Base-by-base conservation (phyloP, 2,329 filamentous ascomycete species). In the Trichoderma aggressivum region DNA sequence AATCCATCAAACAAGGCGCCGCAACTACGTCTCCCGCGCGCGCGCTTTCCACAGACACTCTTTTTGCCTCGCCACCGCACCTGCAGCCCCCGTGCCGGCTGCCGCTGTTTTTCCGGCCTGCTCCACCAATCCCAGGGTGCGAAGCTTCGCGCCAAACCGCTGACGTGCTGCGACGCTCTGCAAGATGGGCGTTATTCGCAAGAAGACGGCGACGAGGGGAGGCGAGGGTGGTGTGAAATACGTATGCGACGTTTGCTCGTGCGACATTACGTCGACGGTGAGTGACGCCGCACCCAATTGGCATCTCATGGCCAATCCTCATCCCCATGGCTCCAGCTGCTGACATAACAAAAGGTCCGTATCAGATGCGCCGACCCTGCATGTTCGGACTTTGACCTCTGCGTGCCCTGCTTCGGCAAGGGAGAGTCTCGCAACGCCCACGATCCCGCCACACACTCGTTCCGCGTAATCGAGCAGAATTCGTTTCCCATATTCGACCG, bases 211-310 rank as follows among this genome's bases (percentile, higher is more conserved):
- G 75, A 90, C 91, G 70, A 88, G 93, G 78, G 93, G 93, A 74
- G 94, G 92, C 65, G 94, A 98, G 80, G 94, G 92, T 61, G 93
- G 93, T 74, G 92, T 94, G 36, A 98, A 98, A 81, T 99, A 97
- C 81, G 94, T 98, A 75, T 99, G 96, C 85, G 97, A 99, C 81
- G 91, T 97, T 72, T 99, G 96, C 81, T 97, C 94, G 58, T 93
- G 93, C 71, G 96, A 99, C 81, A 97, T 99, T 76, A 99, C 96
- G 60, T 96, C 94, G 6, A 99, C 96, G 60, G 96, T 97, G 87
- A 78, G 91, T 86, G 58, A 73, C 32, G 16, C 63, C n/a, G 36
- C 26, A 7, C 55, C 21, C 28, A 21, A 32, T 11, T n/a, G 12
- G 24, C 36, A 18, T 66, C 21, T 28, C 26, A 28, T 28, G 26